A percentile compares a stretch with the other conserved stretches of the same genome.
Evolutionary conservation across 768 basidiomycete genomes (phyloP).

Genomic region (Calvatia gigantea): DNA sequence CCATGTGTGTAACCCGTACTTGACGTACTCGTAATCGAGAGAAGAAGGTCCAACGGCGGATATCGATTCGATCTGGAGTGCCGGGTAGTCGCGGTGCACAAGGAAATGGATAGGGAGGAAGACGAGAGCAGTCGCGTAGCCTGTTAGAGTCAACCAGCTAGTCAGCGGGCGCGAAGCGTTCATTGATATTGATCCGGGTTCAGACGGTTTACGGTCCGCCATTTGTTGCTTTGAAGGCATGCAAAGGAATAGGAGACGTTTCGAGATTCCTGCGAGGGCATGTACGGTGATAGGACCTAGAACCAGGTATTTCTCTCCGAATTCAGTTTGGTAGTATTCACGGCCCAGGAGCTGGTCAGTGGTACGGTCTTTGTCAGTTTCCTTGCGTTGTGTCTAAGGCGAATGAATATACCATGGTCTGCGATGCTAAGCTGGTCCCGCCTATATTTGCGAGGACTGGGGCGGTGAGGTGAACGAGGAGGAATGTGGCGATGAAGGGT

Average conservation of each 20-base stretch:
- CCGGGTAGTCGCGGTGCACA: conserved; percentile 61
- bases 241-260: conserved; percentile 42
- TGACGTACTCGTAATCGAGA: conserved; percentile 82
- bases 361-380: not conserved
- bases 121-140: conserved; percentile 53
- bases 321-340: conserved; percentile 79
- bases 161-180: conserved; percentile 24
- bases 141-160: conserved; percentile 55
- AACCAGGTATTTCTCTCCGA: conserved; percentile 67
- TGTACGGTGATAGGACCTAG: conserved; percentile 67
- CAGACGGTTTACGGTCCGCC: not conserved
- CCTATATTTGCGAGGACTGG: conserved; percentile 71
- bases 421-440: conserved; percentile 64
- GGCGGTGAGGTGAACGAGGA: conserved; percentile 76
- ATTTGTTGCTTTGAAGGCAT: conserved; percentile 16
- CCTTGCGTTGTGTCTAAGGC: not conserved
- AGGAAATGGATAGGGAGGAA: conserved; percentile 69
- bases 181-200: conserved; percentile 16
- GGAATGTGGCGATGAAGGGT: conserved; percentile 74
- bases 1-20: conserved; percentile 60
- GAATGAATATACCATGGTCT: conserved; percentile 61
- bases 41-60: conserved; percentile 65
- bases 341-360: conserved; percentile 69
- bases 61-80: conserved; percentile 43
- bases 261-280: conserved; percentile 50